A percentile compares a stretch with the other conserved stretches of the same genome.
Evolutionary conservation across 768 basidiomycete species (phyloP).

Genomic region (Leccinum obscurum): DNA sequence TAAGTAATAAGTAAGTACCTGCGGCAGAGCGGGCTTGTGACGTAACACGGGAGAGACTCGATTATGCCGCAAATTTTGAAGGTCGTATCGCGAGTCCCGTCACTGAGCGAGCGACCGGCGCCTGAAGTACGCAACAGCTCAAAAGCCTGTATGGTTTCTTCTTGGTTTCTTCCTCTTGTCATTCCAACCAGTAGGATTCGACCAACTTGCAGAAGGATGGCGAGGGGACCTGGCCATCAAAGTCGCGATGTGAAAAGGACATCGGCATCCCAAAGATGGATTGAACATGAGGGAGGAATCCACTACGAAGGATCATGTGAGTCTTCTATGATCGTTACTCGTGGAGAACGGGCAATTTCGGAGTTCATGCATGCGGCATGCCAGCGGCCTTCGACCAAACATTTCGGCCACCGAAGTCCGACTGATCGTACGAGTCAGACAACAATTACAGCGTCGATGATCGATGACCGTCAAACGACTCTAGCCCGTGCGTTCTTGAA

Average conservation of each 20-base stretch:
- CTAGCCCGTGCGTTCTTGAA: too few species aligned
- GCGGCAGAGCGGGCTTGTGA: background rate
- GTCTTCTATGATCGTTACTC: conserved; percentile 1
- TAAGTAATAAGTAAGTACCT: background rate
- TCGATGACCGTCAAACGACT: too few species aligned
- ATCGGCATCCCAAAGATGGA: background rate
- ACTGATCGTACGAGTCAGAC: background rate
- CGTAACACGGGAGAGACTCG: background rate
- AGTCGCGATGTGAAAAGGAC: background rate
- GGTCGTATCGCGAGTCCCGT: too few species aligned
- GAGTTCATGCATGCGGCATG: too few species aligned
- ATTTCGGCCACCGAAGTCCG: background rate
- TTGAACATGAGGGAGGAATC: background rate
- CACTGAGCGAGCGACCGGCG: too few species aligned
- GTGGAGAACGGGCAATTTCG: background rate
- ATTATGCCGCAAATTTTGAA: background rate
- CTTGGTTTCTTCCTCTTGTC: background rate
- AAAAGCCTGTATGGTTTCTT: background rate
- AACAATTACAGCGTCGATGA: too few species aligned
- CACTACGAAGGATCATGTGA: too few species aligned
- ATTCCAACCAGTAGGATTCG: background rate
- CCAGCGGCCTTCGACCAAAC: background rate
- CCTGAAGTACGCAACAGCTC: background rate
- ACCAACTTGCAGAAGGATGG: background rate
- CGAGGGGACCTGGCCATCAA: background rate